A percentile compares a stretch with the other conserved stretches of the same genome.
Conservation (phyloP, 768 basidiomycete species). For the Coprinopsis sp. region DNA sequence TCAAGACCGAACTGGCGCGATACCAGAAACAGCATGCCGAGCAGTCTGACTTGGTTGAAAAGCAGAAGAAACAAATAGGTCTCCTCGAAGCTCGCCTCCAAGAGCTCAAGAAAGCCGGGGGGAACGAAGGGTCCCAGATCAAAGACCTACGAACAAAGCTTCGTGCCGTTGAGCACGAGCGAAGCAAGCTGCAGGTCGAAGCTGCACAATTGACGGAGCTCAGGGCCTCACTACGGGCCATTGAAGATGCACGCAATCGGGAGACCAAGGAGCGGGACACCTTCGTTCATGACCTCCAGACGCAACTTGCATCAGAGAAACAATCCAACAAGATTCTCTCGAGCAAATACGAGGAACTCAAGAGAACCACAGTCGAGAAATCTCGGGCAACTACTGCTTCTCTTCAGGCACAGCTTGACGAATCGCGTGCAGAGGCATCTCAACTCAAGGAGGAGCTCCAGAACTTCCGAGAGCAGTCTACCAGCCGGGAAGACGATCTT, state of each 20-base stretch:
- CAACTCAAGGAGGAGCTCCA: constrained; percentile 29
- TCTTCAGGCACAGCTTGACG: constrained; percentile 34
- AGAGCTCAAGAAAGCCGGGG: constrained; percentile 50
- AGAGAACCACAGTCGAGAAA: constrained; percentile 39
- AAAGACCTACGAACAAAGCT: constrained; percentile 60
- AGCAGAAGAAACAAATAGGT: constrained; percentile 59
- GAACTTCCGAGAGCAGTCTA: constrained; percentile 25
- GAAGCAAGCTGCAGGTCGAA: constrained; percentile 44
- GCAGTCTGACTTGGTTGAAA: constrained; percentile 49
- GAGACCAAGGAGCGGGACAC: constrained; percentile 52
- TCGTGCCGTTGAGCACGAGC: constrained; percentile 54
- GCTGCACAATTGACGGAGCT: constrained; percentile 48
- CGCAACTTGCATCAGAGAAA: constrained; percentile 42
- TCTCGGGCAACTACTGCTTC: constrained; percentile 25
- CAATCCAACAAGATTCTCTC: constrained; percentile 48
- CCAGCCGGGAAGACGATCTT: constrained; percentile 40
- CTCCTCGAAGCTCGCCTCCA: constrained; percentile 53
- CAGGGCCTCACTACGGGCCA: constrained; percentile 43
- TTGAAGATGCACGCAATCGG: constrained; percentile 50
- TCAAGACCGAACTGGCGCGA: constrained; percentile 52
- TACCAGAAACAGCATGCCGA: constrained; percentile 46
- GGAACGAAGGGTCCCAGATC: constrained; percentile 53
- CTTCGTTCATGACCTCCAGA: constrained; percentile 54
- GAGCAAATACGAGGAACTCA: constrained; percentile 36
- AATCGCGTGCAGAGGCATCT: constrained; percentile 32